Conservation (phyloP, 1,139 yeast genomes). For the Taphrina sp. region DNA sequence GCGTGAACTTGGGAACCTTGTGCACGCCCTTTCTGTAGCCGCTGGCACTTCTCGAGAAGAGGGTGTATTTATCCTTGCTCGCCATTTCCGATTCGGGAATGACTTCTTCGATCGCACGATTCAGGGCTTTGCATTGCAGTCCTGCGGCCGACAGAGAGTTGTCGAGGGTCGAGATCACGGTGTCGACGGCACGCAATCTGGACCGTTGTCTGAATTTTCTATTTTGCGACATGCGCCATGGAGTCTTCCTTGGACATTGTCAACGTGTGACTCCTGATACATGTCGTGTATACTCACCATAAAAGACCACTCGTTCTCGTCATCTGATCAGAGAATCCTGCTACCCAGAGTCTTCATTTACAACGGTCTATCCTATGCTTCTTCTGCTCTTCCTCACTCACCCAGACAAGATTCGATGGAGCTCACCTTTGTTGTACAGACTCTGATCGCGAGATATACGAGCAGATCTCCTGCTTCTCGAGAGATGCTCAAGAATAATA, state of each 20-base stretch:
- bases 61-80: constrained; percentile 80
- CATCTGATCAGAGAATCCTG: constrained; percentile 4
- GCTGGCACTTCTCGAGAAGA: constrained; percentile 65
- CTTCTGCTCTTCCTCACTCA: no score
- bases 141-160: constrained; percentile 56
- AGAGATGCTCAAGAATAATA: no score
- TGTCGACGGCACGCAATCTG: constrained; percentile 77
- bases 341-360: no score
- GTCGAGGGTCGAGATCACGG: constrained; percentile 68
- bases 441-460: no score
- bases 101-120: constrained; percentile 54
- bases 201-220: constrained; percentile 83
- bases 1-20: constrained; percentile 40
- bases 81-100: constrained; percentile 82
- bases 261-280: neutral
- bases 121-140: constrained; percentile 55
- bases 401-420: no score
- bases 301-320: constrained; percentile 30
- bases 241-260: constrained; percentile 52
- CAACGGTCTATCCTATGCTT: no score
- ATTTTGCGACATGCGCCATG: constrained; percentile 72
- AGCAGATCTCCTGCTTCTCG: no score
- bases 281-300: constrained; percentile 2
- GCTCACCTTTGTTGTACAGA: no score
- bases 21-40: constrained; percentile 88